Evolutionary conservation across 169 alveolate genomes (phyloP), one percentile per base, ranked within the genome.

Genomic region (Plasmodium falciparum): DNA sequence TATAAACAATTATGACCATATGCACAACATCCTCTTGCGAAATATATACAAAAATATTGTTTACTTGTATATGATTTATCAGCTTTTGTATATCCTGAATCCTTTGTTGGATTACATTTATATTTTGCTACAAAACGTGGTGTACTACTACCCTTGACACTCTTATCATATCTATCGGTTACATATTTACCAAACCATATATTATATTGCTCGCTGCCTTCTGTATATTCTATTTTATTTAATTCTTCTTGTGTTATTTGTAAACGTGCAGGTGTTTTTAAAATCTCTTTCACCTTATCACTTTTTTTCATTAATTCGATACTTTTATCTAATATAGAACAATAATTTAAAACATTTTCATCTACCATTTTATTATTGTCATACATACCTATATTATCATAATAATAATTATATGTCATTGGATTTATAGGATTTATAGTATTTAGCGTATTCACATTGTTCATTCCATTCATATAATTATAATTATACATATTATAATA

Each of bases 141-240:
- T 61, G 96, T 95, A 86, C 95, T 98, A 75, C 85, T 94, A 33
- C 95, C 94, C 80, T 95, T 94, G 24, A 95, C 93, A 58, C 98
- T 92, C 63, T 94, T 93, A 74, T 95, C 97, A 50, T 94, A 95
- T 24, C 95, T 86, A 89, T 98, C 99, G 1, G 97, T 97, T 33
- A 97, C 94, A 93, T 98, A 98, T 92, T 97, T 98, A 70, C 98
- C 99, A 92, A 98, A 98, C 99, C 99, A 99, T n/a, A 98, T 98
- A 92, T 98, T 99, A 92, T 98, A 98, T 85, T 98, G 99, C 67
- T 98, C 98, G 89, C 96, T 98, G 0, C 99, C 99, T 75, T 92
- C 91, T n/a, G 90, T 66, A 65, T 93, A 73, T n/a, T 91, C 86
- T 11, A 67, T 59, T 56, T 72, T 73, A 62, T 85, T 85, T 22